phyloP scores from a whole-genome alignment of 371 early-diverging fungal species.

The Syncephalastrum monosporum region DNA sequence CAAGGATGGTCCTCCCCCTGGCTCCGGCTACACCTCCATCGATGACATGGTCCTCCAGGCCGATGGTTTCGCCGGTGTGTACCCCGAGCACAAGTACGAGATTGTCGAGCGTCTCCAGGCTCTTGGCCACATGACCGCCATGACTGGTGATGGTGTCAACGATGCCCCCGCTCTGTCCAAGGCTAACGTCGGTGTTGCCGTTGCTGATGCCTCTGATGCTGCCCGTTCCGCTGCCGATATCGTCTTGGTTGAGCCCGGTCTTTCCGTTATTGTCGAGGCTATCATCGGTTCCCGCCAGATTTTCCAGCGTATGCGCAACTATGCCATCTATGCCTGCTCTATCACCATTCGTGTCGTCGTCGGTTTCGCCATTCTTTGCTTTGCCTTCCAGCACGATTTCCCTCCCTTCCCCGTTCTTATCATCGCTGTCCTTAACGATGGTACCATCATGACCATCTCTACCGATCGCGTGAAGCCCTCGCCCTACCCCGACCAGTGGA shows the following conservation, averaged over 20 bases:
- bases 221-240: constrained; percentile 72
- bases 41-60: constrained; percentile 75
- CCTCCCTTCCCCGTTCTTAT: constrained; percentile 54
- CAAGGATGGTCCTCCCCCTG: constrained; percentile 61
- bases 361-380: constrained; percentile 50
- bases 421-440: constrained; percentile 50
- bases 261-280: constrained; percentile 62
- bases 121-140: constrained; percentile 73
- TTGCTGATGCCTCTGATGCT: constrained; percentile 73
- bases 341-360: constrained; percentile 56
- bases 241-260: constrained; percentile 70
- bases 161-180: constrained; percentile 89
- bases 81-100: constrained; percentile 89
- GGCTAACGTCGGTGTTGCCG: constrained; percentile 77
- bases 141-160: constrained; percentile 95
- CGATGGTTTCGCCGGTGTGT: constrained; percentile 83
- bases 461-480: constrained; percentile 50
- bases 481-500: constrained; percentile 49
- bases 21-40: constrained; percentile 66
- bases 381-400: constrained; percentile 51
- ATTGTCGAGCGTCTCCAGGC: constrained; percentile 85
- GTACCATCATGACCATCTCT: constrained; percentile 53
- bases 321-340: constrained; percentile 51
- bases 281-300: constrained; percentile 59
- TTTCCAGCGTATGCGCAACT: constrained; percentile 62